These are phyloP conservation scores for Talaromyces sp. DNA, from an alignment of 2,329 filamentous ascomycete species.

Conservation along the genomic window DNA sequence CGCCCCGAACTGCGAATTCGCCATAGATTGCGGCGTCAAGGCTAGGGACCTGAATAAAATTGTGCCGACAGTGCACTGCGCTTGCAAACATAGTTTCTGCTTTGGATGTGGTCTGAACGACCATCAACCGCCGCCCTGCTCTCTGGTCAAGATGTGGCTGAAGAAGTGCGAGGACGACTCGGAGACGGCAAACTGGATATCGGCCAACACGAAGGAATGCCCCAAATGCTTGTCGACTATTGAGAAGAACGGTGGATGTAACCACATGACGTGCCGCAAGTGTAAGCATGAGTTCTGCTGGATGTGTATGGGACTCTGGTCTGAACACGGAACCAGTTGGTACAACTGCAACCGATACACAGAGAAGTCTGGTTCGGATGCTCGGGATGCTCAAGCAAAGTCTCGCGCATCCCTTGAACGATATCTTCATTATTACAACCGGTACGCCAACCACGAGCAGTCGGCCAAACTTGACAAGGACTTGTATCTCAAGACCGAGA, in stretches of 20 bases:
- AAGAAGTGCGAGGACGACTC: slow-evolving; percentile 99
- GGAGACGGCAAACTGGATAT: slow-evolving; percentile 99
- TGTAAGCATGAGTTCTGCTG: slow-evolving; percentile 97
- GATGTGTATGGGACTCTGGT: slow-evolving; percentile 99
- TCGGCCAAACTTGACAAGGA: slow-evolving; percentile 96
- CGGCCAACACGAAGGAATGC: slow-evolving; percentile 97
- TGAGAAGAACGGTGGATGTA: slow-evolving; percentile 97
- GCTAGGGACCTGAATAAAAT: slow-evolving; percentile 78
- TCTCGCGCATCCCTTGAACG: slow-evolving; percentile 86
- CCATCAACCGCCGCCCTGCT: slow-evolving; percentile 89
- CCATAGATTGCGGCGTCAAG: slow-evolving; percentile 82
- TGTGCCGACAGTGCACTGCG: slow-evolving; percentile 85
- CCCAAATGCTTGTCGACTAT: slow-evolving; percentile 95
- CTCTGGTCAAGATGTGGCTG: slow-evolving; percentile 88
- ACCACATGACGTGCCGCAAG: slow-evolving; percentile 96
- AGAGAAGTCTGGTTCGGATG: slow-evolving; percentile 88
- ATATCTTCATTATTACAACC: slow-evolving; percentile 99
- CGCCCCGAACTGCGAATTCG: slow-evolving; percentile 93
- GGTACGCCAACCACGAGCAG: slow-evolving; percentile 98
- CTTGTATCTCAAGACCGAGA: slow-evolving; percentile 92
- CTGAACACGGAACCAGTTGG: slow-evolving; percentile 97
- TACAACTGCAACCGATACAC: slow-evolving; percentile 99
- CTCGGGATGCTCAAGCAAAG: slow-evolving; percentile 85
- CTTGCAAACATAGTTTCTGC: slow-evolving; percentile 83
- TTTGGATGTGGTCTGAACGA: slow-evolving; percentile 89